Conservation (phyloP, 345 rosid species). For the Salix koriyanagi region DNA sequence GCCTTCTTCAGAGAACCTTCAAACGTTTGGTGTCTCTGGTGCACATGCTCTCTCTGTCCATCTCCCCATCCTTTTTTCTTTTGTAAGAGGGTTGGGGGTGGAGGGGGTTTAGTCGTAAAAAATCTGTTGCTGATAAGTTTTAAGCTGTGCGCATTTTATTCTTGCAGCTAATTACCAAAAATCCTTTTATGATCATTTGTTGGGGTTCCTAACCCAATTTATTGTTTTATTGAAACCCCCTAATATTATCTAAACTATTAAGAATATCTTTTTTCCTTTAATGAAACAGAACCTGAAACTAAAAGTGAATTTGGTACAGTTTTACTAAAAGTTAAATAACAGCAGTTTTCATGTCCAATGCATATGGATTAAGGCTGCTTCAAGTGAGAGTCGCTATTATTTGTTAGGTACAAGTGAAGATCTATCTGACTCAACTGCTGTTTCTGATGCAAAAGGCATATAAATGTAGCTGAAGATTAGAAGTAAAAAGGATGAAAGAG, state of each 20-base stretch:
- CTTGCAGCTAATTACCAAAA: too few relatives aligned
- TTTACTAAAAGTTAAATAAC: too few relatives aligned
- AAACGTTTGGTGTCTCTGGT: neutral
- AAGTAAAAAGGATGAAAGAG: neutral
- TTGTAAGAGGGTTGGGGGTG: too few relatives aligned
- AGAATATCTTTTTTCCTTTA: neutral
- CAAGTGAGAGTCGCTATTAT: neutral
- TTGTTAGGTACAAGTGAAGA: neutral
- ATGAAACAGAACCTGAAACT: neutral
- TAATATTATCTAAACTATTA: neutral
- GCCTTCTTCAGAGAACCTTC: neutral
- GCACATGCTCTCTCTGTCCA: neutral
- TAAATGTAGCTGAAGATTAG: neutral
- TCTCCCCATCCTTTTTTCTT: too few relatives aligned
- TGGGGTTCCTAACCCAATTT: neutral
- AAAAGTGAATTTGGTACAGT: neutral
- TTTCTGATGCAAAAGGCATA: neutral
- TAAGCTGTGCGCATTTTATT: neutral
- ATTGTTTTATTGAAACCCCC: neutral
- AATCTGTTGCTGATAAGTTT: too few relatives aligned
- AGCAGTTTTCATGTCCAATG: neutral
- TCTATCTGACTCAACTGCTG: neutral
- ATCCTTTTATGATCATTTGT: neutral
- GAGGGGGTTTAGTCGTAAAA: too few relatives aligned
- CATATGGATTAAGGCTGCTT: neutral